phyloP scores from a whole-genome alignment of 176 grass and related monocot species.

The Phragmites australis region DNA sequence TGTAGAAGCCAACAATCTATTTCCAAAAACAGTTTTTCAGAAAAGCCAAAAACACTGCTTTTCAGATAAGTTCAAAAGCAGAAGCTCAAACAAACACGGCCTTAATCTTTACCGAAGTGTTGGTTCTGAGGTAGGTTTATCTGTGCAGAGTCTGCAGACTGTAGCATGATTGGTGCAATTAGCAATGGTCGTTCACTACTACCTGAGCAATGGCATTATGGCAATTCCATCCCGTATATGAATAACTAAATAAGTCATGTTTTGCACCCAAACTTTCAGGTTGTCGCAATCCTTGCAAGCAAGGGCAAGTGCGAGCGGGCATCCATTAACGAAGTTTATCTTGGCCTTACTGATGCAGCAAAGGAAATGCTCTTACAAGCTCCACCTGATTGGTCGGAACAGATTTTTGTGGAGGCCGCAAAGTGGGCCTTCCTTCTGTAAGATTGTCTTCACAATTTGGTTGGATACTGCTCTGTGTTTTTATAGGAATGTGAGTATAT shows the following conservation, averaged over 20 bases:
- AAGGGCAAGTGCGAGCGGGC: conserved; percentile 90
- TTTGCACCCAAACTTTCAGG: conserved; percentile 47
- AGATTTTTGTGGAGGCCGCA: conserved; percentile 60
- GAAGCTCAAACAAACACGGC: too few species aligned
- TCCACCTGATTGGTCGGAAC: conserved; percentile 50
- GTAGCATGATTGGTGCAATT: not conserved
- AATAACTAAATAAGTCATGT: not conserved
- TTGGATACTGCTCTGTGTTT: not conserved
- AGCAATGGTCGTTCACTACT: not conserved
- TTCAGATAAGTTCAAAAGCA: too few species aligned
- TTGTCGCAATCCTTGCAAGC: conserved; percentile 70
- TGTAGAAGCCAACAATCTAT: too few species aligned
- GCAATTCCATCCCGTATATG: not conserved
- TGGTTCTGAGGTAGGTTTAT: conserved; percentile 73
- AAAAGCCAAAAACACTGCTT: too few species aligned
- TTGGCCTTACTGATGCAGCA: conserved; percentile 89
- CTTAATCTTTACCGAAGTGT: conserved; percentile 82
- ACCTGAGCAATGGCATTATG: too few species aligned
- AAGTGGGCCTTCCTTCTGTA: conserved; percentile 70
- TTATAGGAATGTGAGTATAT: conserved; percentile 12
- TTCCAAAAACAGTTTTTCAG: too few species aligned
- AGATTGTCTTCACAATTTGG: conserved; percentile 22
- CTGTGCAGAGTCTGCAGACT: not conserved
- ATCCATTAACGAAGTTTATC: conserved; percentile 97
- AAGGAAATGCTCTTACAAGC: conserved; percentile 77